phyloP scores from a whole-genome alignment of 257 asterid genomes.

The Nicotiana tabacum region DNA sequence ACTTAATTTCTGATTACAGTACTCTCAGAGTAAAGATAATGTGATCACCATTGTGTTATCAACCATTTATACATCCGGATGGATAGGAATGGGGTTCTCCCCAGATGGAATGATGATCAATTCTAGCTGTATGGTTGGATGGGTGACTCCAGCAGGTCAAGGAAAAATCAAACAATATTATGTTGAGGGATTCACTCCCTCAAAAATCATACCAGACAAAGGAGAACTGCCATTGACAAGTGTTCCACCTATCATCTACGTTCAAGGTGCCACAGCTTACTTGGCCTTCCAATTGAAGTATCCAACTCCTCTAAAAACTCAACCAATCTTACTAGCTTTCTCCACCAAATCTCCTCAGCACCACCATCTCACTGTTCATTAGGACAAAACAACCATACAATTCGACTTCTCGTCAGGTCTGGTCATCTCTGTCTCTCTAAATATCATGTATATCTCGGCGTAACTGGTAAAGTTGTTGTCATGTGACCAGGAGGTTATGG shows the following conservation, averaged over 20 bases:
- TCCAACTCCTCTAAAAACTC: conserved; percentile 45
- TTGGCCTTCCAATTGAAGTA: conserved; percentile 75
- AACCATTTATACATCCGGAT: conserved; percentile 67
- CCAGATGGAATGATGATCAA: conserved; percentile 77
- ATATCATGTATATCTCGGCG: not conserved
- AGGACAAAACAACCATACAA: conserved; percentile 53
- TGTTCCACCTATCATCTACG: conserved; percentile 67
- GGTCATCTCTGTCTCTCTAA: not conserved
- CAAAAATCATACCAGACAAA: conserved; percentile 53
- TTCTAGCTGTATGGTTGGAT: conserved; percentile 87
- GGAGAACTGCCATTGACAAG: conserved; percentile 70
- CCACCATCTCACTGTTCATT: conserved; percentile 66
- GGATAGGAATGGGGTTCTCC: conserved; percentile 97
- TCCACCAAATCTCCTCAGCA: conserved; percentile 70
- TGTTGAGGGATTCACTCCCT: conserved; percentile 59
- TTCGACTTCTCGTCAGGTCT: conserved; percentile 78
- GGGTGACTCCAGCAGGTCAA: conserved; percentile 65
- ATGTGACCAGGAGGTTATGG: too few relatives aligned
- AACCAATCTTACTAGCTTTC: conserved; percentile 74
- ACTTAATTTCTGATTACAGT: conserved; percentile 36
- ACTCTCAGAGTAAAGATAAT: conserved; percentile 57
- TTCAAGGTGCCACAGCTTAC: conserved; percentile 59
- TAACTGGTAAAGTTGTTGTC: too few relatives aligned
- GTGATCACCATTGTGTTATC: conserved; percentile 70
- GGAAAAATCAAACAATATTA: conserved; percentile 68